Conservation (phyloP, 495 filamentous ascomycete species). For the Sordaria brevicollis region DNA sequence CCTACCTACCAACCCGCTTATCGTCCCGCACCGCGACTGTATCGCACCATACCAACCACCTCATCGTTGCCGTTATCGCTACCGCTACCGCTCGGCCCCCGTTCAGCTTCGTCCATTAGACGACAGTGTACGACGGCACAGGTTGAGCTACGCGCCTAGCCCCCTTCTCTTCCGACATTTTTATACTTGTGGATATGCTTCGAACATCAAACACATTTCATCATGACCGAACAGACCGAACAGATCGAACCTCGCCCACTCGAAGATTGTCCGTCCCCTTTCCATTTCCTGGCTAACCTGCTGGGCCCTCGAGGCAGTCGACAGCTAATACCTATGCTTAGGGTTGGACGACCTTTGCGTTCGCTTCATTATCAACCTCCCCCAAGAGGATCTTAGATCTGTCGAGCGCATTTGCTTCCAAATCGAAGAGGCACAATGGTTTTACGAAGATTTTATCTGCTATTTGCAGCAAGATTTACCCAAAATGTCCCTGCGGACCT, state of each 20-base stretch:
- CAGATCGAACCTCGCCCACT: no score
- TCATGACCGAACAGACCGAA: conserved; percentile 76
- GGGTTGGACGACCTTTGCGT: conserved; percentile 95
- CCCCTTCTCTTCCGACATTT: neutral
- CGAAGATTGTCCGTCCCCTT: conserved; percentile 65
- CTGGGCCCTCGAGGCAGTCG: neutral
- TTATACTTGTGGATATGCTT: conserved; percentile 21
- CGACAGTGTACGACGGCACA: neutral
- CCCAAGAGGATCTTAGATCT: conserved; percentile 75
- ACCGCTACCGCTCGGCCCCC: neutral
- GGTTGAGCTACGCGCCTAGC: neutral
- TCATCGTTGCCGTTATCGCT: neutral
- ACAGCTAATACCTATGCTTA: conserved; percentile 29
- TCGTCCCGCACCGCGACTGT: neutral
- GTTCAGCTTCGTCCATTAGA: neutral
- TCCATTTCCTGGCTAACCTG: neutral
- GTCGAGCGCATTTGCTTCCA: conserved; percentile 95
- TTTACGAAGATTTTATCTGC: conserved; percentile 97
- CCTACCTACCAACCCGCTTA: neutral
- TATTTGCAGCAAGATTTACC: conserved; percentile 78
- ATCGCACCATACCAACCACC: neutral
- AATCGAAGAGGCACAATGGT: conserved; percentile 99
- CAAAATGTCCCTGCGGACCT: conserved; percentile 68
- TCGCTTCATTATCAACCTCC: conserved; percentile 91
- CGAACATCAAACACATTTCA: conserved; percentile 20